A percentile compares a stretch with the other conserved stretches of the same genome.
phyloP scores from a whole-genome alignment of 371 early-diverging fungal species.

The Capniomyces stellatus region DNA sequence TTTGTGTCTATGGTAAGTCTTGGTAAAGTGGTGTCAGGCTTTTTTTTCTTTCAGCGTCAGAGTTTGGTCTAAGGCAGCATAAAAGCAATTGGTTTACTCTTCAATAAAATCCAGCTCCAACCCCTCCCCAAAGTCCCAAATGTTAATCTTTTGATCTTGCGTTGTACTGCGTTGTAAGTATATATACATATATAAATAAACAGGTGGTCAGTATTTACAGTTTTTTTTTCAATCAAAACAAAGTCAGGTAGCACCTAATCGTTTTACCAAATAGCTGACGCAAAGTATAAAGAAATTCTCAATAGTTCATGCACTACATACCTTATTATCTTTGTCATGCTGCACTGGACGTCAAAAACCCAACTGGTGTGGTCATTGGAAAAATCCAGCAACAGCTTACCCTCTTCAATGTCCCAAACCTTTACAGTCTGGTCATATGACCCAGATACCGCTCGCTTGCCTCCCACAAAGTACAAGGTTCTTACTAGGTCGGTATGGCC shows the following conservation, averaged over 20 bases:
- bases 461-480: constrained; percentile 55
- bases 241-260: too few relatives aligned
- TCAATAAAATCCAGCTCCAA: constrained; percentile 27
- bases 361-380: constrained; percentile 62
- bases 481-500: constrained; percentile 85
- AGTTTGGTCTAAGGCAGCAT: too few relatives aligned
- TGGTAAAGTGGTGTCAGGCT: too few relatives aligned
- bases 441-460: constrained; percentile 51
- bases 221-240: neutral
- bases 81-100: too few relatives aligned
- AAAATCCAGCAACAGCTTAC: constrained; percentile 34
- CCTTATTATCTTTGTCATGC: constrained; percentile 49
- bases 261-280: neutral
- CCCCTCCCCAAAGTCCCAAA: constrained; percentile 65
- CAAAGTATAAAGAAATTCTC: neutral
- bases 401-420: constrained; percentile 65
- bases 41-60: too few relatives aligned
- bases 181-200: neutral
- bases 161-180: constrained; percentile 30
- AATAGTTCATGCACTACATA: neutral
- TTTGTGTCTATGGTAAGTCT: too few relatives aligned
- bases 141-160: constrained; percentile 58
- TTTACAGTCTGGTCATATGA: constrained; percentile 90
- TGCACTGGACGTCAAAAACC: constrained; percentile 89
- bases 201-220: neutral